These are phyloP conservation scores for Vitis hybrid DNA, from an alignment of 177 flowering plant species.

Conservation along the genomic window DNA sequence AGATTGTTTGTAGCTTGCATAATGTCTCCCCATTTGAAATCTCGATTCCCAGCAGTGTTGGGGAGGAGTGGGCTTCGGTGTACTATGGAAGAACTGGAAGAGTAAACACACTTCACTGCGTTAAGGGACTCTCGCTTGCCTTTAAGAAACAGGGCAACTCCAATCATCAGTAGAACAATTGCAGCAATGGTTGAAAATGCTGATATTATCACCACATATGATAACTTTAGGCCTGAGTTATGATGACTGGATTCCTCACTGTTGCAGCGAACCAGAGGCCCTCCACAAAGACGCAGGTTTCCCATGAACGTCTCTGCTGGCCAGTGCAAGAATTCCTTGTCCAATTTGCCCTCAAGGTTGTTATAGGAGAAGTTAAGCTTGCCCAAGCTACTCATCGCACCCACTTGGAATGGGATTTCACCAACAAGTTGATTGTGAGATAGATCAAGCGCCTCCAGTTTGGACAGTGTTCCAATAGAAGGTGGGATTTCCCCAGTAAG, in stretches of 20 bases:
- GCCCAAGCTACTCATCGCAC: conserved; percentile 78
- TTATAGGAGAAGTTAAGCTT: conserved; percentile 80
- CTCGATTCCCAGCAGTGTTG: conserved; percentile 37
- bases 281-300: conserved; percentile 74
- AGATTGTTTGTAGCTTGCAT: conserved; percentile 76
- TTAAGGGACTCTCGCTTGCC: conserved; percentile 29
- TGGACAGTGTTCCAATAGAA: conserved; percentile 52
- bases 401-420: conserved; percentile 58
- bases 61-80: conserved; percentile 44
- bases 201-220: conserved; percentile 46
- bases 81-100: conserved; percentile 65
- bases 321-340: conserved; percentile 62
- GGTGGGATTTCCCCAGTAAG: conserved; percentile 71
- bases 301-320: conserved; percentile 60
- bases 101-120: conserved; percentile 42
- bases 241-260: conserved; percentile 7
- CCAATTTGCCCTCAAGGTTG: conserved; percentile 66
- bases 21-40: conserved; percentile 79
- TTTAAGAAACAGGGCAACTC: conserved; percentile 36
- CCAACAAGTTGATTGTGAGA: conserved; percentile 83
- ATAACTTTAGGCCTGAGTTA: conserved; percentile 26
- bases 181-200: conserved; percentile 51
- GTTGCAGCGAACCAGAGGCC: conserved; percentile 51
- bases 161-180: conserved; percentile 39
- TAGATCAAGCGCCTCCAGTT: conserved; percentile 81